Conservation (phyloP, 257 asterid genomes). For the Marsdenia floribunda region DNA sequence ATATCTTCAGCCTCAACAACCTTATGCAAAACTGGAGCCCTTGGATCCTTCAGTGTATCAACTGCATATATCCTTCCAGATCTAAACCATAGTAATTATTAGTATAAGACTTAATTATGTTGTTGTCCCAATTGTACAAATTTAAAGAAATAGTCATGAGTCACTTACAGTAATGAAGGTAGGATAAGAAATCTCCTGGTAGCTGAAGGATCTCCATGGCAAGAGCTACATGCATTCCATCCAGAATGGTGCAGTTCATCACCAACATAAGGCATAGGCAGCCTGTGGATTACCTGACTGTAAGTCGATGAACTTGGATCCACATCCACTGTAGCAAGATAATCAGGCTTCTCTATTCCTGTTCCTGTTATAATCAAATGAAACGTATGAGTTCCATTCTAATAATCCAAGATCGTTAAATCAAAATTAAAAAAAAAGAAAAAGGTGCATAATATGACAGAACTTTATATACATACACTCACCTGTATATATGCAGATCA, state of each 20-base stretch:
- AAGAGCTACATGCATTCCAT: conserved; percentile 97
- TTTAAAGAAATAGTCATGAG: too few species aligned
- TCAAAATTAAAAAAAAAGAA: background rate
- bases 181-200: conserved; percentile 68
- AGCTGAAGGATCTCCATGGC: conserved; percentile 67
- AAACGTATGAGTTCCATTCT: background rate
- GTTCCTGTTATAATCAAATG: conserved; percentile 38
- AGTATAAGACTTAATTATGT: too few species aligned
- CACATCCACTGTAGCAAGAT: conserved; percentile 71
- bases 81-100: conserved; percentile 25
- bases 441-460: too few species aligned
- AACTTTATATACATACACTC: too few species aligned
- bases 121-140: too few species aligned
- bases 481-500: conserved; percentile 83
- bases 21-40: conserved; percentile 30
- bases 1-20: conserved; percentile 70
- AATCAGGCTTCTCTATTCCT: conserved; percentile 83
- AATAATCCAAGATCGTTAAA: background rate
- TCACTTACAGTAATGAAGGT: conserved; percentile 71
- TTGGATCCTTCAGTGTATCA: conserved; percentile 22
- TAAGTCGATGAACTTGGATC: conserved; percentile 83
- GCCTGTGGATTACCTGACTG: conserved; percentile 72
- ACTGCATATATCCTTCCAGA: conserved; percentile 90
- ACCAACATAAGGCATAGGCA: conserved; percentile 74
- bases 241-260: conserved; percentile 95